Conservation (phyloP, 2,329 filamentous ascomycete species). For the Phialocephala subalpina region DNA sequence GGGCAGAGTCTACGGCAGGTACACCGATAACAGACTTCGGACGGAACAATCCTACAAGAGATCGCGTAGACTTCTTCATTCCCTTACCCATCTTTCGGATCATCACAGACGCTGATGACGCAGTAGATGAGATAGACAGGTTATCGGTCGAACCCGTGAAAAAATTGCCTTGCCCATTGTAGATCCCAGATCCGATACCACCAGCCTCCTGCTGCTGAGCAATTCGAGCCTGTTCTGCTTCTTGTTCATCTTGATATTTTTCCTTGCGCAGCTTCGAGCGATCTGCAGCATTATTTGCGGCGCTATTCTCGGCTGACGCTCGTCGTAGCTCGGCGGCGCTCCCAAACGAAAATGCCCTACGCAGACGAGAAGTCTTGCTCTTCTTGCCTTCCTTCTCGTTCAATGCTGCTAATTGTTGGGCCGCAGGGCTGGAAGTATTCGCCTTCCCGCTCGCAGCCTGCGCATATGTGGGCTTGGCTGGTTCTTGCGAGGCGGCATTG, state of each 20-base stretch:
- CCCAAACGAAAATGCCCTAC: conserved; percentile 95
- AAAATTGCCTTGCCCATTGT: conserved; percentile 82
- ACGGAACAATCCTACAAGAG: conserved; percentile 91
- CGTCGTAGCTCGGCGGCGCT: conserved; percentile 90
- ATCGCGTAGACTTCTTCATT: conserved; percentile 94
- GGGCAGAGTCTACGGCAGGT: conserved; percentile 71
- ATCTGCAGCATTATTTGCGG: conserved; percentile 48
- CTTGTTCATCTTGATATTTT: conserved; percentile 66
- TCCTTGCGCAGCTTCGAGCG: conserved; percentile 71
- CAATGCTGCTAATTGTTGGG: conserved; percentile 85
- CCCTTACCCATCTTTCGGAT: conserved; percentile 98
- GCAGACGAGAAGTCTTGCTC: conserved; percentile 85
- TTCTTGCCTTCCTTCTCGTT: conserved; percentile 83
- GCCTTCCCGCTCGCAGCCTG: conserved; percentile 43
- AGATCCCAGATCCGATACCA: conserved; percentile 92
- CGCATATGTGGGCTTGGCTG: conserved; percentile 41
- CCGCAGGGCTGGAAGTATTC: conserved; percentile 65
- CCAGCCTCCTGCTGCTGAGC: conserved; percentile 91
- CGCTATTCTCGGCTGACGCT: conserved; percentile 70
- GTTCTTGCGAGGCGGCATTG: conserved; percentile 44
- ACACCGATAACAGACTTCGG: conserved; percentile 91
- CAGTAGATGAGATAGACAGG: conserved; percentile 87
- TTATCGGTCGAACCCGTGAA: conserved; percentile 96
- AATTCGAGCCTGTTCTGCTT: conserved; percentile 91
- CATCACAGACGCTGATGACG: conserved; percentile 91